Evolutionary conservation across 768 basidiomycete genomes (phyloP).

Genomic region (Macrolepiota dolichaula): DNA sequence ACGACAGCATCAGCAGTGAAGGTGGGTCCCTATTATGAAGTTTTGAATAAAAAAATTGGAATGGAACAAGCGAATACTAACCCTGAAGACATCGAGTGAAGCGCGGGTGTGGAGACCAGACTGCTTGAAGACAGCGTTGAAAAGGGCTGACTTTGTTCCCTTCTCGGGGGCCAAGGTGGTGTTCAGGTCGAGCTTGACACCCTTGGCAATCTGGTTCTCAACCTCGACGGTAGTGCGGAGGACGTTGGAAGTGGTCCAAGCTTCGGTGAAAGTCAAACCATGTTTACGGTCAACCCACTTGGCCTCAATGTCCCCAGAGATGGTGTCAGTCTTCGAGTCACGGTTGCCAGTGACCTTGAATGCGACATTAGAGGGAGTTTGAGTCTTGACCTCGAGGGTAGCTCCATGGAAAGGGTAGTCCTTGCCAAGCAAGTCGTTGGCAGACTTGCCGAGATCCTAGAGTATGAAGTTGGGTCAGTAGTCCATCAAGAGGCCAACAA

Average conservation of each 20-base stretch:
- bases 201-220: conserved; percentile 96
- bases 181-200: conserved; percentile 91
- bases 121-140: conserved; percentile 92
- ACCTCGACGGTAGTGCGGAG: conserved; percentile 91
- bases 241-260: conserved; percentile 93
- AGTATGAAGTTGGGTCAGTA: conserved; percentile 9
- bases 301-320: conserved; percentile 90
- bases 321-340: conserved; percentile 68
- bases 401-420: conserved; percentile 83
- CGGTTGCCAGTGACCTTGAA: conserved; percentile 91
- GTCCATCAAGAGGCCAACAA: background rate
- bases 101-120: conserved; percentile 92
- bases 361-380: conserved; percentile 82
- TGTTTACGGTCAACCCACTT: conserved; percentile 91
- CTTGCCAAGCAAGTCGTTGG: conserved; percentile 89
- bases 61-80: conserved; percentile 28
- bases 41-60: background rate
- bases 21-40: conserved; percentile 74
- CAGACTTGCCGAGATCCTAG: conserved; percentile 95
- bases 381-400: conserved; percentile 82
- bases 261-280: conserved; percentile 90
- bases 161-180: conserved; percentile 86
- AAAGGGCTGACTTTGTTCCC: conserved; percentile 76
- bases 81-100: conserved; percentile 92
- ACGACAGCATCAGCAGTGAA: conserved; percentile 95